phyloP scores from a whole-genome alignment of 495 filamentous ascomycete species.

The Talaromyces trachyspermus region DNA sequence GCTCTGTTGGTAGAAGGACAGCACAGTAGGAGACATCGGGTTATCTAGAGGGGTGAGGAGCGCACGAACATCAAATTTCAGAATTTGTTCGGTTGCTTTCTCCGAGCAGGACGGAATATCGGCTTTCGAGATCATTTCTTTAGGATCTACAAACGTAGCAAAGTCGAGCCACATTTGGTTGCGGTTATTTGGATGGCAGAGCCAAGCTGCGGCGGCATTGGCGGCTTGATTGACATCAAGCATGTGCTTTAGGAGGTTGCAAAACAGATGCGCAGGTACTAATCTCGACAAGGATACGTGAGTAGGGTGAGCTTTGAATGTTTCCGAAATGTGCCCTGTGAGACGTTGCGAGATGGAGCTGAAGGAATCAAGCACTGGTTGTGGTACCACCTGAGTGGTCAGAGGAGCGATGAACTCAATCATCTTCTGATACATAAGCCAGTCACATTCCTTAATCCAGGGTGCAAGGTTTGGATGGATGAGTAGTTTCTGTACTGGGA shows the following conservation, averaged over 20 bases:
- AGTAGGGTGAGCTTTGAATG: constrained; percentile 70
- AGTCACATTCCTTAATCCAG: constrained; percentile 94
- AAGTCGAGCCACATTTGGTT: constrained; percentile 91
- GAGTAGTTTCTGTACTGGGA: constrained; percentile 93
- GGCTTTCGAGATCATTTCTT: constrained; percentile 36
- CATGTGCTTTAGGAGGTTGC: constrained; percentile 72
- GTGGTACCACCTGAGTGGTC: constrained; percentile 81
- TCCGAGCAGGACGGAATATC: constrained; percentile 37
- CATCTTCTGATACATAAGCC: constrained; percentile 94
- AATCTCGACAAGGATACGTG: constrained; percentile 83
- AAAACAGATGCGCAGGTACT: constrained; percentile 83
- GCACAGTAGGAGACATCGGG: constrained; percentile 20
- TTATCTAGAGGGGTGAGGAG: constrained; percentile 48
- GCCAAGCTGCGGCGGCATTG: constrained; percentile 41
- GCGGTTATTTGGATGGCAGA: constrained; percentile 40
- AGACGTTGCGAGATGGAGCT: constrained; percentile 75
- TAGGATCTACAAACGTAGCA: constrained; percentile 68
- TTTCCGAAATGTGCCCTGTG: constrained; percentile 64
- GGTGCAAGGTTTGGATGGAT: constrained; percentile 70
- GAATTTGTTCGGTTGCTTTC: constrained; percentile 51
- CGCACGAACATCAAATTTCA: constrained; percentile 66
- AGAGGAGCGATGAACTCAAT: constrained; percentile 79
- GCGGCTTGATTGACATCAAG: constrained; percentile 88
- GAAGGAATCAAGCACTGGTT: constrained; percentile 73
- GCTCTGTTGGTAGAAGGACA: constrained; percentile 29